These are phyloP conservation scores for Xanthoconium stramineum DNA, from an alignment of 768 basidiomycete species.

Conservation along the genomic window DNA sequence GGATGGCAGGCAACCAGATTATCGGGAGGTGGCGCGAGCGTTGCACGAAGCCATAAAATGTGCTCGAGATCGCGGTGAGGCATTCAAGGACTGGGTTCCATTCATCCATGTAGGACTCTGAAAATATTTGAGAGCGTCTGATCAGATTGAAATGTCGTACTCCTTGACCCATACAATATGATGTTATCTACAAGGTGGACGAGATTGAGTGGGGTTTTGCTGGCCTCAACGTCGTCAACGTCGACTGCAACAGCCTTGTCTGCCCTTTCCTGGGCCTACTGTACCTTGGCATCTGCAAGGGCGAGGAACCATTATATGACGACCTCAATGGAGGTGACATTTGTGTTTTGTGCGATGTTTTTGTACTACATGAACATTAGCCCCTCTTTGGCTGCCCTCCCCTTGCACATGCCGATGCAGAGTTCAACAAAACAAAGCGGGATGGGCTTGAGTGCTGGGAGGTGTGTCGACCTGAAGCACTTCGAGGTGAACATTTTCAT, in stretches of 20 bases:
- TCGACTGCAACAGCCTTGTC: conserved; percentile 74
- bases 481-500: conserved; percentile 95
- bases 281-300: conserved; percentile 77
- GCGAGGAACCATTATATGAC: conserved; percentile 86
- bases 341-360: conserved; percentile 94
- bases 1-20: too few relatives aligned
- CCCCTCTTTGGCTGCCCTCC: conserved; percentile 72
- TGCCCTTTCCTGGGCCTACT: conserved; percentile 83
- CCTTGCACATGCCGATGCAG: conserved; percentile 92
- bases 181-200: too few relatives aligned
- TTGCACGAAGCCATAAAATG: too few relatives aligned
- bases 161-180: too few relatives aligned
- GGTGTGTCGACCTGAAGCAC: conserved; percentile 88
- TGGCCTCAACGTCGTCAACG: conserved; percentile 93
- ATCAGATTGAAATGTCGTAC: too few relatives aligned
- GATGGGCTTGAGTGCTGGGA: conserved; percentile 90
- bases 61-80: too few relatives aligned
- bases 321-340: conserved; percentile 85
- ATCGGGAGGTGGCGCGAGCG: too few relatives aligned
- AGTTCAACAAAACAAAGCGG: conserved; percentile 94
- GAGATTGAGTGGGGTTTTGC: conserved; percentile 92
- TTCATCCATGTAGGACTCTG: too few relatives aligned
- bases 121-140: too few relatives aligned
- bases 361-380: conserved; percentile 92
- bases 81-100: too few relatives aligned